Percentiles rank a stretch among this genome's conserved stretches.
Evolutionary conservation across 805 yeast genomes (phyloP).

Genomic region (Wickerhamomyces queroliae): DNA sequence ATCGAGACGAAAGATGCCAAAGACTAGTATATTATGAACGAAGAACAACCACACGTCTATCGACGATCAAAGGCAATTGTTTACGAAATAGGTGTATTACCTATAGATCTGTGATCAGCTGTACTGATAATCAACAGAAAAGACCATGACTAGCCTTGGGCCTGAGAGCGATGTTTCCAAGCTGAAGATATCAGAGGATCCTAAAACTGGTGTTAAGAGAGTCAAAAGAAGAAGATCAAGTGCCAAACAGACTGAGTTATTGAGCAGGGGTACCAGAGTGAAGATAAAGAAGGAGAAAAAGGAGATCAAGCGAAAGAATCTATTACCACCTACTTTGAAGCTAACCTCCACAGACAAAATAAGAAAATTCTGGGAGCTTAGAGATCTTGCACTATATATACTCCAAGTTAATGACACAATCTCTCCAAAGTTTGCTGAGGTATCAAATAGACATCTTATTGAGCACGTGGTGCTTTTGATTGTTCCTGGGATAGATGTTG

Average conservation of each 20-base stretch:
- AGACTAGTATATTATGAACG: background rate
- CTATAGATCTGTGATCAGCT: too few species aligned
- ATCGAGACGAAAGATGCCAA: background rate
- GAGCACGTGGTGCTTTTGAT: slow-evolving; percentile 52
- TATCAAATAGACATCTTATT: slow-evolving; percentile 42
- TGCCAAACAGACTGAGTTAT: slow-evolving; percentile 9
- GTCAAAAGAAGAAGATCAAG: slow-evolving; percentile 23
- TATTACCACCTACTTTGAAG: slow-evolving; percentile 26
- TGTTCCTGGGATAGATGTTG: slow-evolving; percentile 56
- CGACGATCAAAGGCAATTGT: too few species aligned
- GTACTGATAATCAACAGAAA: too few species aligned
- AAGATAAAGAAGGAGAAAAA: slow-evolving; percentile 20
- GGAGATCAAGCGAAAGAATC: slow-evolving; percentile 27
- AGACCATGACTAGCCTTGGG: background rate
- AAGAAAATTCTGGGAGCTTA: slow-evolving; percentile 13
- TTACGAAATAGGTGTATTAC: too few species aligned
- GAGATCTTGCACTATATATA: slow-evolving; percentile 27
- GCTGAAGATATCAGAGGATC: background rate
- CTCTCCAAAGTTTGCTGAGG: slow-evolving; percentile 43
- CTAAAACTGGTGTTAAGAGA: too few species aligned
- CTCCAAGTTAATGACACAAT: slow-evolving; percentile 13
- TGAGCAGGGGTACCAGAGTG: slow-evolving; percentile 3
- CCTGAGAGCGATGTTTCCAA: background rate
- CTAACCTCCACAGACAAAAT: slow-evolving; percentile 22
- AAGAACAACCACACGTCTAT: too few species aligned